Conservation (phyloP, 1,139 yeast species). For the Debaryomyces sp. region DNA sequence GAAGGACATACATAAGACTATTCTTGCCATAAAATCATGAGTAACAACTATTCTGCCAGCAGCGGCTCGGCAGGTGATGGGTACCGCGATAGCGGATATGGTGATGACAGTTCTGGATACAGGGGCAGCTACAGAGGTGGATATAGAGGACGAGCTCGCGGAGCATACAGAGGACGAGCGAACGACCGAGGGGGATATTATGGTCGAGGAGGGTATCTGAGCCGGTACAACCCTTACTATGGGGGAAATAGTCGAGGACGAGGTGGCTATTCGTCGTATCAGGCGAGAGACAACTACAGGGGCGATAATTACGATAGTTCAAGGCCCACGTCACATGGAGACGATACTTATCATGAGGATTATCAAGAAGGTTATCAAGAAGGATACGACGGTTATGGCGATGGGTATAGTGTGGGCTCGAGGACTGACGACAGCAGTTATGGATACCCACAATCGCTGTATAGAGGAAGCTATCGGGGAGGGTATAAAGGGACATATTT, state of each 20-base stretch:
- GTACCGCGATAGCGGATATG: slow-evolving; percentile 8
- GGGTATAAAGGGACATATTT: not conserved
- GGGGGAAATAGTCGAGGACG: slow-evolving; percentile 8
- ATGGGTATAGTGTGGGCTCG: slow-evolving; percentile 29
- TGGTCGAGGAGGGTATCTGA: slow-evolving; percentile 10
- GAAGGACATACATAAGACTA: not conserved
- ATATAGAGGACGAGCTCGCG: slow-evolving; percentile 16
- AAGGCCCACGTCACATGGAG: slow-evolving; percentile 7
- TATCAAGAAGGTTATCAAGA: slow-evolving; percentile 19
- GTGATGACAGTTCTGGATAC: slow-evolving; percentile 8
- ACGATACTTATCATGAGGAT: slow-evolving; percentile 8
- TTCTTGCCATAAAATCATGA: not conserved
- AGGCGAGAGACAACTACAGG: slow-evolving; percentile 8
- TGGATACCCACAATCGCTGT: slow-evolving; percentile 3
- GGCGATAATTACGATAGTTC: slow-evolving; percentile 4
- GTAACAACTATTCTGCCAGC: slow-evolving; percentile 5
- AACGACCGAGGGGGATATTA: slow-evolving; percentile 9
- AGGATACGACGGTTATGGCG: slow-evolving; percentile 24
- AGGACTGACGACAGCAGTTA: slow-evolving; percentile 18
- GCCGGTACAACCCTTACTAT: slow-evolving; percentile 8
- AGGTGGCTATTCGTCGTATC: slow-evolving; percentile 7
- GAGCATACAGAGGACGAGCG: slow-evolving; percentile 14
- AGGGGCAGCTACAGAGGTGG: slow-evolving; percentile 14
- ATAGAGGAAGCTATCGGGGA: slow-evolving; percentile 6
- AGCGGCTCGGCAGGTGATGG: slow-evolving; percentile 5